These are phyloP conservation scores for Boletus vinaceobasis DNA, from an alignment of 768 basidiomycete genomes.

Conservation along the genomic window DNA sequence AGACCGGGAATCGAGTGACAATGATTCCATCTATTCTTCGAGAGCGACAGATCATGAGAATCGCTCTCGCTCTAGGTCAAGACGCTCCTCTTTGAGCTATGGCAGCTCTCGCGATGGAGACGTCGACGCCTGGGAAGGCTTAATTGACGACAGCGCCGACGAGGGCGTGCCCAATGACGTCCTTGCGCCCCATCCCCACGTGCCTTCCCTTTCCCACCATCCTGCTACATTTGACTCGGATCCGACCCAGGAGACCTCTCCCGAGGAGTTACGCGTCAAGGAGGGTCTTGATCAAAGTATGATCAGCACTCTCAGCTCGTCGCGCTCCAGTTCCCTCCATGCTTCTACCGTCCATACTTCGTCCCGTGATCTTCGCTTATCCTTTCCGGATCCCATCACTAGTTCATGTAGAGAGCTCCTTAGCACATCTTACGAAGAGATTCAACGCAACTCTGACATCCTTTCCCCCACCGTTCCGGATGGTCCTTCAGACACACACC, in stretches of 20 bases:
- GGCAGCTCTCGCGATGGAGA: slow-evolving; percentile 68
- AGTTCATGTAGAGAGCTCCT: slow-evolving; percentile 61
- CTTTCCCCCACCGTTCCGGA: slow-evolving; percentile 18
- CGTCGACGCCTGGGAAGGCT: slow-evolving; percentile 75
- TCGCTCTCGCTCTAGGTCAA: slow-evolving; percentile 51
- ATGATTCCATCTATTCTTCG: slow-evolving; percentile 59
- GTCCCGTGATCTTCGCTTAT: slow-evolving; percentile 72
- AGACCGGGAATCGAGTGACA: slow-evolving; percentile 62
- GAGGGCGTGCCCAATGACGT: slow-evolving; percentile 35
- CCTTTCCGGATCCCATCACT: slow-evolving; percentile 80
- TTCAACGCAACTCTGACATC: slow-evolving; percentile 39
- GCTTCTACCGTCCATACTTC: slow-evolving; percentile 54
- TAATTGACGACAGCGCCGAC: slow-evolving; percentile 61
- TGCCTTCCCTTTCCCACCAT: slow-evolving; percentile 16
- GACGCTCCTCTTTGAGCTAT: slow-evolving; percentile 66
- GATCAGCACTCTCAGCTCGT: slow-evolving; percentile 73
- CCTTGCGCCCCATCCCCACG: slow-evolving; percentile 21
- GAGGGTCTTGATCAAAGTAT: slow-evolving; percentile 81
- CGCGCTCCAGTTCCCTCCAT: slow-evolving; percentile 61
- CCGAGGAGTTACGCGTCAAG: slow-evolving; percentile 67
- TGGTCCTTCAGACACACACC: slow-evolving; percentile 11
- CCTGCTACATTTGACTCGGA: slow-evolving; percentile 27
- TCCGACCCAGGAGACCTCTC: slow-evolving; percentile 34
- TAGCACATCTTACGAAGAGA: slow-evolving; percentile 55
- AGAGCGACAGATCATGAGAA: slow-evolving; percentile 61